A percentile compares a stretch with the other conserved stretches of the same genome.
These are phyloP conservation scores for Pestalotiopsis sp. DNA, from an alignment of 2,329 filamentous ascomycete genomes.

Conservation along the genomic window DNA sequence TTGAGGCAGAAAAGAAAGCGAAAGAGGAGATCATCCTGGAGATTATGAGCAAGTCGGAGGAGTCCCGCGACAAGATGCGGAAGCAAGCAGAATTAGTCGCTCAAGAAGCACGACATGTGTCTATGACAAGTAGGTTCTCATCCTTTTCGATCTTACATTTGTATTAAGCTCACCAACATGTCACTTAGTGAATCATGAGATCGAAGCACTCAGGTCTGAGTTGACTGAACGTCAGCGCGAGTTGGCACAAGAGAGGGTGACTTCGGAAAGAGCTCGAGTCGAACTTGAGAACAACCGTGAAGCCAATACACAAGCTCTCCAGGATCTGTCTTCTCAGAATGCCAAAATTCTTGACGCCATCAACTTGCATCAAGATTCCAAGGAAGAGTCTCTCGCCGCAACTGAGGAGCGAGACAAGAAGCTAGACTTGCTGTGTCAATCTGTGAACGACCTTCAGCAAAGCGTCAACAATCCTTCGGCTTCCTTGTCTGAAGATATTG, in stretches of 20 bases:
- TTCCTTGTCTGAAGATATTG: neutral
- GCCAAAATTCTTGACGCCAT: constrained; percentile 9
- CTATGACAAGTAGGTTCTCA: neutral
- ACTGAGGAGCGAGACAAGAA: neutral
- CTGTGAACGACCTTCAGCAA: constrained; percentile 3
- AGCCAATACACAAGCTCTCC: neutral
- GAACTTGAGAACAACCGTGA: constrained; percentile 9
- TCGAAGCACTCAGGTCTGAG: constrained; percentile 2
- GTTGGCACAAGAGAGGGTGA: constrained; percentile 5
- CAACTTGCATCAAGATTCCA: neutral
- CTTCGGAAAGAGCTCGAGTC: neutral
- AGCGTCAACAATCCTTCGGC: neutral
- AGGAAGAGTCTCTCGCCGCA: neutral
- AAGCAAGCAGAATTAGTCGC: neutral
- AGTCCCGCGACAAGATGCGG: neutral
- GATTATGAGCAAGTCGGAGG: neutral
- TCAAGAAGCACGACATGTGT: neutral
- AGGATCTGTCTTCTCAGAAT: constrained; percentile 7
- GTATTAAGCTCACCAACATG: neutral
- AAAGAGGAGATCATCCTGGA: neutral
- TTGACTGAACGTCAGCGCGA: constrained; percentile 9
- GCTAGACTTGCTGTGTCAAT: constrained; percentile 1
- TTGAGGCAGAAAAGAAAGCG: neutral
- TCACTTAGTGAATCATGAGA: neutral
- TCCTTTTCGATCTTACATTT: neutral